Evolutionary conservation across 2,329 filamentous ascomycete genomes (phyloP).

Genomic region (Diaporthe citrichinensis): DNA sequence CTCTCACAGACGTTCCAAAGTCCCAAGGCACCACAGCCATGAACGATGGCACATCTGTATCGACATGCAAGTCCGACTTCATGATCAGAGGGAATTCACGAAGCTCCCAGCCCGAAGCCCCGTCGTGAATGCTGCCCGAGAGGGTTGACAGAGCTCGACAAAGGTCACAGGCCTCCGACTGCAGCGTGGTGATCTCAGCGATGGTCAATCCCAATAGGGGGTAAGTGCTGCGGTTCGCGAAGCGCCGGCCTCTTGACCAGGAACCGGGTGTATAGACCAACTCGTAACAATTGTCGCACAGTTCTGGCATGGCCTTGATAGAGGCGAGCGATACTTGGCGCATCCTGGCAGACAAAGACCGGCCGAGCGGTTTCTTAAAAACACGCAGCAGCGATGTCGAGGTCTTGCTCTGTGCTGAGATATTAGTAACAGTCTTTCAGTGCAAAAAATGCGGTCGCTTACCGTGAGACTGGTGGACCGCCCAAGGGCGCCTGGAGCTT

Average conservation of each 20-base stretch:
- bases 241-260: constrained; percentile 5
- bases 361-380: neutral
- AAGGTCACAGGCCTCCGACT: neutral
- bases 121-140: neutral
- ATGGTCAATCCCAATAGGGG: neutral
- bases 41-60: neutral
- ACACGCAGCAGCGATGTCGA: neutral
- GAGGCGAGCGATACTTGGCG: neutral
- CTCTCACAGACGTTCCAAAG: neutral
- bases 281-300: neutral
- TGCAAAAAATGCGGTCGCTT: neutral
- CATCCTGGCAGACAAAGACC: neutral
- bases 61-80: neutral
- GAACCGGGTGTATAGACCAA: neutral
- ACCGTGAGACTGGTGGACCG: neutral
- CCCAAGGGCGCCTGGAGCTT: neutral
- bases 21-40: neutral
- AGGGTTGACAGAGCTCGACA: neutral
- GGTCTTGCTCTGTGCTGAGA: neutral
- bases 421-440: neutral
- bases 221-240: neutral
- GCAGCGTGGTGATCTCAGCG: neutral
- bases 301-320: neutral
- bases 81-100: neutral
- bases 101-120: neutral